These are phyloP conservation scores for Glebionis coronaria DNA, from an alignment of 129 eudicot genomes.

Conservation along the genomic window DNA sequence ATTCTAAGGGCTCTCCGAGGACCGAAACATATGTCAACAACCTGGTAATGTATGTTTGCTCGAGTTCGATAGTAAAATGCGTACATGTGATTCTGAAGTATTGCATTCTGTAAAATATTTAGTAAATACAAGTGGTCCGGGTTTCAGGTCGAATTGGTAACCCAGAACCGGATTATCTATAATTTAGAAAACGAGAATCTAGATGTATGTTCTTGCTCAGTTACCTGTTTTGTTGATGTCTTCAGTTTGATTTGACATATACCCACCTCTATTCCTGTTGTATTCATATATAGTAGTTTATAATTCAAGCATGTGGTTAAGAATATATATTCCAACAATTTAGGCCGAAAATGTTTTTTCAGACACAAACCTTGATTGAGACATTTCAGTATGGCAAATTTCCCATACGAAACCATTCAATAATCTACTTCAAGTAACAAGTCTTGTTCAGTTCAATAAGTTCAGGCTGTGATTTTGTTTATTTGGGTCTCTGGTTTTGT, in stretches of 20 bases:
- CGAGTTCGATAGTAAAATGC: background rate
- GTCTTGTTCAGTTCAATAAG: no score
- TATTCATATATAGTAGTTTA: background rate
- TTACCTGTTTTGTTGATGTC: background rate
- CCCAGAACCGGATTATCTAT: background rate
- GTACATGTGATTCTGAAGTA: background rate
- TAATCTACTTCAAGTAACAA: no score
- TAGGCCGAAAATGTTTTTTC: no score
- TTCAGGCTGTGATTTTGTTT: no score
- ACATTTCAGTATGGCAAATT: no score
- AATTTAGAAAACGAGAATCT: background rate
- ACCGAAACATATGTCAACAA: background rate
- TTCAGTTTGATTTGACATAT: background rate
- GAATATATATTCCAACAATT: background rate
- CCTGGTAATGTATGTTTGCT: background rate
- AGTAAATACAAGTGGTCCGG: background rate
- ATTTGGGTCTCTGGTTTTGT: no score
- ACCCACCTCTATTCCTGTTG: background rate
- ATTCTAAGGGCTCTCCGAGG: background rate
- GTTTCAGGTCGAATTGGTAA: background rate
- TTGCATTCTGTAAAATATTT: background rate
- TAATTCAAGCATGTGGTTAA: background rate
- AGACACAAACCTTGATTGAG: no score
- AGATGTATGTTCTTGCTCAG: background rate
- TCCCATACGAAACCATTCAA: no score